Percentiles rank a stretch among this genome's conserved stretches.
These are phyloP conservation scores for Eucalyptus globulus DNA, from an alignment of 345 rosid species.

Conservation along the genomic window DNA sequence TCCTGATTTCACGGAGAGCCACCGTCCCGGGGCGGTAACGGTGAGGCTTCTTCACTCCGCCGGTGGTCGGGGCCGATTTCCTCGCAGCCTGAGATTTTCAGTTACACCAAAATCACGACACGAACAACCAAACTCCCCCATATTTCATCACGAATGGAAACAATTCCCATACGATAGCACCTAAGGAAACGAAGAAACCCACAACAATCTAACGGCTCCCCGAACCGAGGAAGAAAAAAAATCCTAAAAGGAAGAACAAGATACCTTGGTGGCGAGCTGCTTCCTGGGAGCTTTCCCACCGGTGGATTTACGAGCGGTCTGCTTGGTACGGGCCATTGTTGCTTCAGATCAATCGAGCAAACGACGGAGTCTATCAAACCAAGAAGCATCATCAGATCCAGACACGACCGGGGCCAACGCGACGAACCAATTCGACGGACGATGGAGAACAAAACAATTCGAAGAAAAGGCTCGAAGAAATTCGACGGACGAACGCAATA, in stretches of 20 bases:
- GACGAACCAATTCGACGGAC: background rate
- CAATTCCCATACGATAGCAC: background rate
- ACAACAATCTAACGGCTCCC: background rate
- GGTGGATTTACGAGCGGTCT: slow-evolving; percentile 52
- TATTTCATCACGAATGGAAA: background rate
- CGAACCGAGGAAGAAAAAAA: too few relatives aligned
- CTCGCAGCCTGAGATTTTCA: slow-evolving; percentile 35
- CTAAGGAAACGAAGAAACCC: too few relatives aligned
- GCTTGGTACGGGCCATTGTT: slow-evolving; percentile 43
- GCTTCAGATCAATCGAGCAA: background rate
- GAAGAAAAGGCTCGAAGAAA: background rate
- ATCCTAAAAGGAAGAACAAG: background rate
- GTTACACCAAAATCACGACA: background rate
- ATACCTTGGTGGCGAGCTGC: slow-evolving; percentile 59
- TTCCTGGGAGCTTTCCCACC: slow-evolving; percentile 66
- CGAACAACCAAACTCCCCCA: background rate
- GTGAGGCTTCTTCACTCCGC: slow-evolving; percentile 73
- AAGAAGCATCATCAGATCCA: background rate
- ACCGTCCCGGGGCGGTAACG: slow-evolving; percentile 70
- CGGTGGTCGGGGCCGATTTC: slow-evolving; percentile 59
- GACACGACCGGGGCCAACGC: background rate
- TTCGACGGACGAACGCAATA: background rate
- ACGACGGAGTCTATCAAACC: background rate
- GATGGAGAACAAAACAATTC: background rate
- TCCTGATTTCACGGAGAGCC: slow-evolving; percentile 62